phyloP scores from a whole-genome alignment of 2,329 filamentous ascomycete species.

The Calonectria pauciramosa region DNA sequence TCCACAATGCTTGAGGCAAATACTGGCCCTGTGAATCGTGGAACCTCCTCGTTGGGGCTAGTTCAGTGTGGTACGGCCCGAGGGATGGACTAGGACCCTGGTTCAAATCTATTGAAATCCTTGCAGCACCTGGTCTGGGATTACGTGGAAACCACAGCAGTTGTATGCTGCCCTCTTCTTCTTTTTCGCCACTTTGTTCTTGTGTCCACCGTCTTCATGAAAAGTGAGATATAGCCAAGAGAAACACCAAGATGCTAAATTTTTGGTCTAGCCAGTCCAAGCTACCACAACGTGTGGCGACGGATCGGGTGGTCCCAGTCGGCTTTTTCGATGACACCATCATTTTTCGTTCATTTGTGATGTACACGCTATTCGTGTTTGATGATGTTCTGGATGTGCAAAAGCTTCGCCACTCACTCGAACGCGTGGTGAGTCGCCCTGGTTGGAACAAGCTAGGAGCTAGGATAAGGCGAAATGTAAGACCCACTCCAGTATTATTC shows the following conservation, averaged over 20 bases:
- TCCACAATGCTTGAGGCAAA: no score
- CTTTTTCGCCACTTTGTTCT: no score
- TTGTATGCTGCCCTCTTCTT: not conserved
- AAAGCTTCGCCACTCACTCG: constrained; percentile 2
- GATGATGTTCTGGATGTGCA: constrained; percentile 40
- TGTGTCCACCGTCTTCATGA: not conserved
- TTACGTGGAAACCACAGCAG: not conserved
- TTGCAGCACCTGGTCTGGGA: not conserved
- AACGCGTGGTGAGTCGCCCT: not conserved
- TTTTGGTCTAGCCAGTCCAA: not conserved
- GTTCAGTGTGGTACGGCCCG: not conserved
- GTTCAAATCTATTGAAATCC: not conserved
- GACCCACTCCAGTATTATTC: not conserved
- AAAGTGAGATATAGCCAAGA: not conserved
- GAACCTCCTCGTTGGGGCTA: not conserved
- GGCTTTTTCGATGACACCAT: constrained; percentile 45
- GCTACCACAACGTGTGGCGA: not conserved
- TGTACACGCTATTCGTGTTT: constrained; percentile 44
- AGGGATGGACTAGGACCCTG: not conserved
- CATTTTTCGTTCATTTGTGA: constrained; percentile 37
- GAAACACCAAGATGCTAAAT: not conserved
- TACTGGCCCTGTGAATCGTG: no score
- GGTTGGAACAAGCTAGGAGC: constrained; percentile 20
- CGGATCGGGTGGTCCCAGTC: constrained; percentile 41
- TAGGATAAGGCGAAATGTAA: constrained; percentile 3